Percentiles rank a stretch among this genome's conserved stretches.
These are phyloP conservation scores for Akanthomyces uredinophilus DNA, from an alignment of 2,329 filamentous ascomycete genomes.

Conservation along the genomic window DNA sequence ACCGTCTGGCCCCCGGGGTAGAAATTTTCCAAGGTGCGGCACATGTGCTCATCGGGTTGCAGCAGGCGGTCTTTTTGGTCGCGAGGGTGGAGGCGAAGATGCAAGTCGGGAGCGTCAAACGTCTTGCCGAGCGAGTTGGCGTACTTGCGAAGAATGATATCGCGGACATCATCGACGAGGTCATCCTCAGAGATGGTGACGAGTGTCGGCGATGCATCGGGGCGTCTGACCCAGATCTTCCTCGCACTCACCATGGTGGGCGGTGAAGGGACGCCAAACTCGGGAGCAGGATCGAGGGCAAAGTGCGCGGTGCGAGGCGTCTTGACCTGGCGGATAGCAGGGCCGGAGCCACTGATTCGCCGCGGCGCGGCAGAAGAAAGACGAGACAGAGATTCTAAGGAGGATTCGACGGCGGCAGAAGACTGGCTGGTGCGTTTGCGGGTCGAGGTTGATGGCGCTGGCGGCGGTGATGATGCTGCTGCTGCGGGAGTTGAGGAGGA, in stretches of 20 bases:
- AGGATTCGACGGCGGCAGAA: neutral
- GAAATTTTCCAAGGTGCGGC: slow-evolving; percentile 70
- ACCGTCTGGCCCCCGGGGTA: slow-evolving; percentile 84
- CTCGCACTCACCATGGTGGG: slow-evolving; percentile 54
- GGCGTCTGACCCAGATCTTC: slow-evolving; percentile 94
- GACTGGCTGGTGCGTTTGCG: neutral
- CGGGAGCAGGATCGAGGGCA: slow-evolving; percentile 21
- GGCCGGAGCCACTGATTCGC: slow-evolving; percentile 24
- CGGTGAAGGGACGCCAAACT: slow-evolving; percentile 29
- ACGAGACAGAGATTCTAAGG: neutral
- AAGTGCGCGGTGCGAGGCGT: slow-evolving; percentile 15
- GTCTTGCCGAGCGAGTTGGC: slow-evolving; percentile 82
- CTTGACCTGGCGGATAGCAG: slow-evolving; percentile 19
- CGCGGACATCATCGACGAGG: slow-evolving; percentile 89
- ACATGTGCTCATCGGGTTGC: slow-evolving; percentile 81
- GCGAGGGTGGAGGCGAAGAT: slow-evolving; percentile 69
- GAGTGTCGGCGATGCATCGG: slow-evolving; percentile 77
- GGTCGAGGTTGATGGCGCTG: neutral
- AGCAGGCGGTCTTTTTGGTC: slow-evolving; percentile 66
- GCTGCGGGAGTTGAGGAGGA: slow-evolving; percentile 13
- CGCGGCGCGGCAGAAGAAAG: neutral
- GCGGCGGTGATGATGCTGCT: neutral
- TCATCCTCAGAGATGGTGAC: slow-evolving; percentile 83
- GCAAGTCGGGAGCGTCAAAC: slow-evolving; percentile 88
- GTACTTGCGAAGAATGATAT: slow-evolving; percentile 89